A percentile compares a stretch with the other conserved stretches of the same genome.
These are phyloP conservation scores for Cucurbita maxima DNA, from an alignment of 306 rosid genomes.

Conservation along the genomic window DNA sequence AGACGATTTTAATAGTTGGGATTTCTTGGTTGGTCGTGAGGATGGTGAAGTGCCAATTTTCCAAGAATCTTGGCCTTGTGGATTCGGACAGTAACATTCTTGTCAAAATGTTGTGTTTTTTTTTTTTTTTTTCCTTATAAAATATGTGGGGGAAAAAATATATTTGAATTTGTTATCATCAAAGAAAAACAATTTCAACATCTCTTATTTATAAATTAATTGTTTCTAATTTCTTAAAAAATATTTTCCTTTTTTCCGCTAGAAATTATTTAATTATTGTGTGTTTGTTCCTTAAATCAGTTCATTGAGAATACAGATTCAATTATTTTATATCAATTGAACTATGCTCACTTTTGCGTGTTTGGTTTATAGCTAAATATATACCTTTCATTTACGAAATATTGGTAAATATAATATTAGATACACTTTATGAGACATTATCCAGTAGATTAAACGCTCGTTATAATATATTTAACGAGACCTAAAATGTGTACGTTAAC, in stretches of 20 bases:
- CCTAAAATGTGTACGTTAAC: no score
- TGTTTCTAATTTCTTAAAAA: neutral
- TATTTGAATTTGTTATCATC: neutral
- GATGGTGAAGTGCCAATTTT: neutral
- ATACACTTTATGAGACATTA: no score
- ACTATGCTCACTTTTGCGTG: no score
- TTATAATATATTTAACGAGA: no score
- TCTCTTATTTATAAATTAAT: neutral
- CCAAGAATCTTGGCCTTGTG: constrained; percentile 3
- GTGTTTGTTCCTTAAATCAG: no score
- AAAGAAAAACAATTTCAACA: neutral
- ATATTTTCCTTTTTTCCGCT: neutral
- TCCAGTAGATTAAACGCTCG: no score
- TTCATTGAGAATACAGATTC: no score
- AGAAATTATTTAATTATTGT: no score
- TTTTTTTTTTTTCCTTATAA: neutral
- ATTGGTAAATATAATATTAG: no score
- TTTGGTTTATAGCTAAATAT: no score
- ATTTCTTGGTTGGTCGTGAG: constrained; percentile 10
- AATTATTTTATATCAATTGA: no score
- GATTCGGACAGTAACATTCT: neutral
- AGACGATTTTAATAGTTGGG: constrained; percentile 54
- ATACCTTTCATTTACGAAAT: no score
- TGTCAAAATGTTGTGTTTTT: neutral
- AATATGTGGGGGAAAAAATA: neutral